Conservation (phyloP, 164 flowering plant species). For the Magnolia changhungtana region DNA sequence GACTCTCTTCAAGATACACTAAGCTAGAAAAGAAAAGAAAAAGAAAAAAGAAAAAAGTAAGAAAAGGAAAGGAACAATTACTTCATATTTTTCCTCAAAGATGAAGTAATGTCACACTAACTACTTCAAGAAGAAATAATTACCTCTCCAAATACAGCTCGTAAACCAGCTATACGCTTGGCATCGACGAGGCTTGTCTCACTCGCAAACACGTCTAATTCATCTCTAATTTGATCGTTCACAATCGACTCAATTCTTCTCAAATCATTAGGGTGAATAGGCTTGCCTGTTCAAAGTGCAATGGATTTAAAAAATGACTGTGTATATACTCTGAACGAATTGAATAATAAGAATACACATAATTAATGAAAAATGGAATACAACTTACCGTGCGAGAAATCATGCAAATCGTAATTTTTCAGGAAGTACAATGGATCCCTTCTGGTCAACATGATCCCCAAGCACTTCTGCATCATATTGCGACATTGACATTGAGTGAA, state of each 20-base stretch:
- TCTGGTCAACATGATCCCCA: constrained; percentile 95
- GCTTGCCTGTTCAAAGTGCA: constrained; percentile 58
- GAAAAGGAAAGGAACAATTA: no score
- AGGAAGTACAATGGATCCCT: constrained; percentile 99
- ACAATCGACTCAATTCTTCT: constrained; percentile 80
- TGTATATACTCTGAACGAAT: background rate
- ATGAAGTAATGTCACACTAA: no score
- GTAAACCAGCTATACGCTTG: constrained; percentile 72
- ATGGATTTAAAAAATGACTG: background rate
- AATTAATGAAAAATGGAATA: background rate
- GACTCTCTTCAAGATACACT: no score
- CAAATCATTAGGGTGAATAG: constrained; percentile 65
- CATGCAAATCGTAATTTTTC: constrained; percentile 93
- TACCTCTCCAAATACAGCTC: constrained; percentile 99
- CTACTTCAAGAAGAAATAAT: background rate
- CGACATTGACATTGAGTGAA: no score
- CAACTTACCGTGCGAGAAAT: constrained; percentile 90
- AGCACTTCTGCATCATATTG: constrained; percentile 70
- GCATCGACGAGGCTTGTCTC: constrained; percentile 82
- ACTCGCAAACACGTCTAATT: constrained; percentile 68
- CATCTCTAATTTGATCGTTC: constrained; percentile 76
- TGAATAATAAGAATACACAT: background rate
- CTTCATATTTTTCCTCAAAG: no score
- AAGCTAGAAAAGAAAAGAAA: no score
- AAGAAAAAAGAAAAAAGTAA: no score